Percentiles rank a stretch among this genome's conserved stretches.
Evolutionary conservation across 305 asterid genomes (phyloP).

Genomic region (Euphrasia arctica): DNA sequence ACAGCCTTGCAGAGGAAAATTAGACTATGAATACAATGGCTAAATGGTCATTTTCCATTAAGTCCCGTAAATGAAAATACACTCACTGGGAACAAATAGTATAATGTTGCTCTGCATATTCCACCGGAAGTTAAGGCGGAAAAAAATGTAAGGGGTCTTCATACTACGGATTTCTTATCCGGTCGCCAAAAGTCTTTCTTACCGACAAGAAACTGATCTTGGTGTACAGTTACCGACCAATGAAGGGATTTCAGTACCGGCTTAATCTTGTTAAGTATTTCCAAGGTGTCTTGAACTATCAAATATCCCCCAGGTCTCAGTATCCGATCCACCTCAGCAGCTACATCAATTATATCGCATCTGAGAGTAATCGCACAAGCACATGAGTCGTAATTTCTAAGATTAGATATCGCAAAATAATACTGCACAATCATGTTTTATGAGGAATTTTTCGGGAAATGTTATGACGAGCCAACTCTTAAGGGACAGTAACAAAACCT

Average conservation of each 20-base stretch:
- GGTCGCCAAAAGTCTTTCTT: conserved; percentile 91
- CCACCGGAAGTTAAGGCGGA: neutral
- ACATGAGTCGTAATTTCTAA: neutral
- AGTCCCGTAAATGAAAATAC: too few relatives aligned
- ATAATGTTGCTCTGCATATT: neutral
- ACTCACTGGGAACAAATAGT: neutral
- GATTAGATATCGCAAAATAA: neutral
- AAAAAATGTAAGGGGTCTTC: conserved; percentile 8
- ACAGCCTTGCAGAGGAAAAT: too few relatives aligned
- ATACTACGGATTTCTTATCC: conserved; percentile 29
- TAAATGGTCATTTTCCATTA: too few relatives aligned
- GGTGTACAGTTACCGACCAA: conserved; percentile 69
- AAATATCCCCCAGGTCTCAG: conserved; percentile 85
- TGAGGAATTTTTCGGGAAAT: neutral
- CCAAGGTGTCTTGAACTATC: conserved; percentile 67
- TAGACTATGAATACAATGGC: too few relatives aligned
- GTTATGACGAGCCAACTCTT: neutral
- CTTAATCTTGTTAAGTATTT: conserved; percentile 44
- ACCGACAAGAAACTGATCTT: conserved; percentile 73
- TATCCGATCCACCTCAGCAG: conserved; percentile 79
- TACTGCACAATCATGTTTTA: neutral
- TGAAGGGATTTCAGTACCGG: conserved; percentile 67
- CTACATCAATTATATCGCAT: conserved; percentile 67
- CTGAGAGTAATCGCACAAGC: conserved; percentile 36
- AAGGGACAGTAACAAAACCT: neutral